These are phyloP conservation scores for Stropharia rugosoannulata DNA, from an alignment of 768 basidiomycete species.

Conservation along the genomic window DNA sequence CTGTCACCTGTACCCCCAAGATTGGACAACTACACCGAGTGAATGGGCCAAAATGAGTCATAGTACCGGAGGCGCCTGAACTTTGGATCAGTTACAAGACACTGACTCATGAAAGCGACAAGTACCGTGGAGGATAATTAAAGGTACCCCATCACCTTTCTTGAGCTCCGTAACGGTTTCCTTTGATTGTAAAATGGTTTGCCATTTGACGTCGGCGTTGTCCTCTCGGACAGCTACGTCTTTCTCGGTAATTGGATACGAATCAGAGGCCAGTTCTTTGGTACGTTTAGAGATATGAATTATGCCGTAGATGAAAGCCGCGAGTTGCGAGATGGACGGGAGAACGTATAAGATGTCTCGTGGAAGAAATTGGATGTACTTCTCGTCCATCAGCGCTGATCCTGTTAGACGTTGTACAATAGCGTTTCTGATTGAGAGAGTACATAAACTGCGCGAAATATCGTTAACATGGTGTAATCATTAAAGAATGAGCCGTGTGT, in stretches of 20 bases:
- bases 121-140: conserved; percentile 5
- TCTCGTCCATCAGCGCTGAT: neutral
- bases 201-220: neutral
- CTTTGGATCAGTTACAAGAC: too few species aligned
- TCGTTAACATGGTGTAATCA: neutral
- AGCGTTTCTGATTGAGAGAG: neutral
- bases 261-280: neutral
- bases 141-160: neutral
- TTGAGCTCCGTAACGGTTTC: conserved; percentile 1
- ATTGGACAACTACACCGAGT: neutral
- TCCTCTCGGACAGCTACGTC: neutral
- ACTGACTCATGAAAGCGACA: neutral
- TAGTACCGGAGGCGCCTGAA: neutral
- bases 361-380: neutral
- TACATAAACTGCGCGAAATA: neutral
- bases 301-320: neutral
- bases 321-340: neutral
- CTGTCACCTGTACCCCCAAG: conserved; percentile 3
- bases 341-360: neutral
- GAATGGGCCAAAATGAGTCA: neutral
- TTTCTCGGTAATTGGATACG: neutral
- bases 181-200: neutral
- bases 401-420: neutral
- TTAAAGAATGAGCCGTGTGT: too few species aligned
- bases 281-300: neutral